Evolutionary conservation across 1,139 yeast genomes (phyloP).

Genomic region (Maudiozyma humilis): DNA sequence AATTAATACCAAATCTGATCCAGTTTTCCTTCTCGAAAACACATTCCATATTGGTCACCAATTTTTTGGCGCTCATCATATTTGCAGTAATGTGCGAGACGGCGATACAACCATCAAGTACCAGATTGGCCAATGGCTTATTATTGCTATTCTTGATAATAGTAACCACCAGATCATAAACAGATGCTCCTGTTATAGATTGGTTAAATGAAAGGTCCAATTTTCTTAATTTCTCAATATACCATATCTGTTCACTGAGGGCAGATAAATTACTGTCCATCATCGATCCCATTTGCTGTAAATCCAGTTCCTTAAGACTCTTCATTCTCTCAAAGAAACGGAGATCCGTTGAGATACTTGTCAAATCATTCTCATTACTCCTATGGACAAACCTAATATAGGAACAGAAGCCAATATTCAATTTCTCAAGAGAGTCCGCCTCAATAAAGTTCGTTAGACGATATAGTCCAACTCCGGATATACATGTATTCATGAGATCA

Average conservation of each 20-base stretch:
- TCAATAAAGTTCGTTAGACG: slow-evolving; percentile 14
- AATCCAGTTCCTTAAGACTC: slow-evolving; percentile 17
- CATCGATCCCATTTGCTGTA: slow-evolving; percentile 24
- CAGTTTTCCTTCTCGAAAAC: slow-evolving; percentile 25
- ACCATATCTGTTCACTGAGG: slow-evolving; percentile 12
- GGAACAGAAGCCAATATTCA: slow-evolving; percentile 29
- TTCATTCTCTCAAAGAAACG: slow-evolving; percentile 12
- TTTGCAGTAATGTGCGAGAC: slow-evolving; percentile 26
- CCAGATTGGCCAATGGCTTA: slow-evolving; percentile 17
- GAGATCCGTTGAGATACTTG: slow-evolving; percentile 10
- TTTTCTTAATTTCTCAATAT: slow-evolving; percentile 14
- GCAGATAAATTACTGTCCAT: slow-evolving; percentile 17
- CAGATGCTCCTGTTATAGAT: slow-evolving; percentile 26
- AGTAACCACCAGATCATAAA: slow-evolving; percentile 22
- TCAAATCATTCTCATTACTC: slow-evolving; percentile 9
- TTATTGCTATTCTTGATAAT: slow-evolving; percentile 14
- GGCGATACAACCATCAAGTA: slow-evolving; percentile 25
- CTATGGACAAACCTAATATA: slow-evolving; percentile 16
- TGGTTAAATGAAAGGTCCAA: slow-evolving; percentile 28
- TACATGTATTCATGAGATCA: slow-evolving; percentile 29
- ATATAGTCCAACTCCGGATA: slow-evolving; percentile 21
- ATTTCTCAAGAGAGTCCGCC: slow-evolving; percentile 9
- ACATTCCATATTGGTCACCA: slow-evolving; percentile 22
- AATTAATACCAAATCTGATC: slow-evolving; percentile 27
- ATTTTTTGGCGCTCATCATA: slow-evolving; percentile 17